These are phyloP conservation scores for Astathelohania contejeani DNA, from an alignment of 371 early-diverging fungal genomes.

Conservation along the genomic window DNA sequence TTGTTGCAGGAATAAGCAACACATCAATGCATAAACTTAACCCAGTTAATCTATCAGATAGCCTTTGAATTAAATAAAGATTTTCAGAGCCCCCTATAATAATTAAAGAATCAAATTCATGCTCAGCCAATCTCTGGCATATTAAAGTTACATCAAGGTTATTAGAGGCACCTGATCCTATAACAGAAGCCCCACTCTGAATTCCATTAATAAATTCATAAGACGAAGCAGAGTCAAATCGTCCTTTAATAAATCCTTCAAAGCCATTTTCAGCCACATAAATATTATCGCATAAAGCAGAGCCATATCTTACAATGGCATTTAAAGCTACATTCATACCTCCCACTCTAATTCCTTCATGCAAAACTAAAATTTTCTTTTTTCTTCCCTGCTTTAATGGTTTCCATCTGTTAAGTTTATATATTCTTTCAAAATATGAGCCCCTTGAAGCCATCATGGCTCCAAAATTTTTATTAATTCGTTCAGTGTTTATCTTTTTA, in stretches of 20 bases:
- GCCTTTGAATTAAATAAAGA: slow-evolving; percentile 52
- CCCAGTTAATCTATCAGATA: background rate
- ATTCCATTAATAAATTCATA: slow-evolving; percentile 68
- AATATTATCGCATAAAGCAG: slow-evolving; percentile 66
- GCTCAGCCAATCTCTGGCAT: slow-evolving; percentile 72
- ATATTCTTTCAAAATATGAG: slow-evolving; percentile 62
- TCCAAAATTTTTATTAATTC: slow-evolving; percentile 61
- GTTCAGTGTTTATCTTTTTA: slow-evolving; percentile 54
- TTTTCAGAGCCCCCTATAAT: slow-evolving; percentile 83
- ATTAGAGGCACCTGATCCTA: slow-evolving; percentile 76
- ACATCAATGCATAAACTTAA: slow-evolving; percentile 58
- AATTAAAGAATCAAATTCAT: slow-evolving; percentile 66
- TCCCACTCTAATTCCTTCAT: slow-evolving; percentile 80
- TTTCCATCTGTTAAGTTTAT: background rate
- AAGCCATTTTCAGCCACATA: slow-evolving; percentile 76
- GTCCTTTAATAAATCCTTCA: slow-evolving; percentile 66
- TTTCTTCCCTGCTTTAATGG: slow-evolving; percentile 2
- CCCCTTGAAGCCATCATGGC: slow-evolving; percentile 74
- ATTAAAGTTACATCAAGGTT: slow-evolving; percentile 60
- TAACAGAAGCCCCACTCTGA: slow-evolving; percentile 70
- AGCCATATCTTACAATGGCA: slow-evolving; percentile 64
- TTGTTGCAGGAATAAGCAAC: slow-evolving; percentile 78
- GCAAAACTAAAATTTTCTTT: slow-evolving; percentile 67
- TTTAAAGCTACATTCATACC: slow-evolving; percentile 93
- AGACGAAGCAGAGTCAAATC: background rate